Conservation (phyloP, 805 yeast genomes). For the Diddensiella santjacobensis region DNA sequence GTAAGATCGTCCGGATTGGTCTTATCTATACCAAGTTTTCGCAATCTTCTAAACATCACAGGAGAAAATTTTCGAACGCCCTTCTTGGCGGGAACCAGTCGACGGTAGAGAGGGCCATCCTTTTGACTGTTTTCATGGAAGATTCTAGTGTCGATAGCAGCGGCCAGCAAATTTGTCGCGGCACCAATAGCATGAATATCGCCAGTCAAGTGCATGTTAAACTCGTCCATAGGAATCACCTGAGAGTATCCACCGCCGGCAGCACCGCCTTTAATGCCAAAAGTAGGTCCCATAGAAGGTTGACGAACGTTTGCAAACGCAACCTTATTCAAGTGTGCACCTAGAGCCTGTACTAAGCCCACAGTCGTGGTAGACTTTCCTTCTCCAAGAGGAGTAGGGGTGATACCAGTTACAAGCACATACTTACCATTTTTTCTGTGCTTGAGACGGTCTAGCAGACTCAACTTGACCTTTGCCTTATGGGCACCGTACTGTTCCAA, state of each 20-base stretch:
- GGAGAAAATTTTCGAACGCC: conserved; percentile 76
- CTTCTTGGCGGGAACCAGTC: conserved; percentile 82
- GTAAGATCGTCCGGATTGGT: conserved; percentile 79
- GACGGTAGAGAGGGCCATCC: conserved; percentile 72
- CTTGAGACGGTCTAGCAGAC: conserved; percentile 63
- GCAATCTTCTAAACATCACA: conserved; percentile 71
- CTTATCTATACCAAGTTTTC: conserved; percentile 75
- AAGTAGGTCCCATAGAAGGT: conserved; percentile 98
- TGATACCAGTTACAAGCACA: conserved; percentile 91
- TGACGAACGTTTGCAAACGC: conserved; percentile 95
- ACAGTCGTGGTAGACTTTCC: conserved; percentile 96
- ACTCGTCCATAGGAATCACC: conserved; percentile 98
- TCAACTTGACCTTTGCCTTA: conserved; percentile 82
- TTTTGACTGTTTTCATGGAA: conserved; percentile 90
- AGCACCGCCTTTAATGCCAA: conserved; percentile 98
- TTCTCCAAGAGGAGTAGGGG: conserved; percentile 98
- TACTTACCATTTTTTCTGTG: conserved; percentile 72
- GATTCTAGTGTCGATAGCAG: conserved; percentile 95
- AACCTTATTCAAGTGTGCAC: conserved; percentile 79
- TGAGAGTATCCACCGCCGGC: conserved; percentile 99
- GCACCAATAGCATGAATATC: conserved; percentile 95
- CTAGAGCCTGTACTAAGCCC: conserved; percentile 94
- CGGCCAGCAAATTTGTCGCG: conserved; percentile 90
- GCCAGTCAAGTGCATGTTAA: conserved; percentile 95
- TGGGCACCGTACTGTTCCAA: conserved; percentile 83